phyloP scores from a whole-genome alignment of 2,329 filamentous ascomycete genomes.

The Nothomitra cinnamomea region DNA sequence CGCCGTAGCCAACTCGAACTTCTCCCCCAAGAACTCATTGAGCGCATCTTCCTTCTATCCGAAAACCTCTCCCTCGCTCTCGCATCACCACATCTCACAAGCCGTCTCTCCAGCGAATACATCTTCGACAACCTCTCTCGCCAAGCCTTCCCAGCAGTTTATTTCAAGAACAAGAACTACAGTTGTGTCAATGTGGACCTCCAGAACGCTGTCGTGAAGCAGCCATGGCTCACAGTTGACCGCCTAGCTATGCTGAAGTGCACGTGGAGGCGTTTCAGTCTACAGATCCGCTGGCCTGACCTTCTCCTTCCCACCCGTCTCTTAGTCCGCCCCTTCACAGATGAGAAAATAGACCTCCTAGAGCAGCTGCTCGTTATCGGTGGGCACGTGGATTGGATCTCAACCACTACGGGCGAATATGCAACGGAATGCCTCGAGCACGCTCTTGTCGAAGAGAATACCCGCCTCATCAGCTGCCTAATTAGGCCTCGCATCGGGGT shows the following conservation, averaged over 20 bases:
- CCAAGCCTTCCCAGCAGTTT: neutral
- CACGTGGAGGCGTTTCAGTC: no score
- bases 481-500: no score
- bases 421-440: no score
- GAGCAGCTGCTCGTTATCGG: no score
- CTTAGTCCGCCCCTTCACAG: no score
- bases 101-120: neutral
- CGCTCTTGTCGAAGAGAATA: no score
- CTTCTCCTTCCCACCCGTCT: no score
- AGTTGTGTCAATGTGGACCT: neutral
- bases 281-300: no score
- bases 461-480: no score
- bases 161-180: neutral
- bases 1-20: neutral
- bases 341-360: no score
- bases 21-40: neutral
- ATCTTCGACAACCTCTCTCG: neutral
- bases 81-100: neutral
- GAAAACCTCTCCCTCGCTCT: neutral
- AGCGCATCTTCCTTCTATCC: conserved; percentile 1
- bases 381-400: no score
- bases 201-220: neutral
- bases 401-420: no score
- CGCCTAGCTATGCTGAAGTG: neutral
- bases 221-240: neutral